Base-by-base conservation (phyloP, 495 filamentous ascomycete species). In the Aspergillus ostianus region DNA sequence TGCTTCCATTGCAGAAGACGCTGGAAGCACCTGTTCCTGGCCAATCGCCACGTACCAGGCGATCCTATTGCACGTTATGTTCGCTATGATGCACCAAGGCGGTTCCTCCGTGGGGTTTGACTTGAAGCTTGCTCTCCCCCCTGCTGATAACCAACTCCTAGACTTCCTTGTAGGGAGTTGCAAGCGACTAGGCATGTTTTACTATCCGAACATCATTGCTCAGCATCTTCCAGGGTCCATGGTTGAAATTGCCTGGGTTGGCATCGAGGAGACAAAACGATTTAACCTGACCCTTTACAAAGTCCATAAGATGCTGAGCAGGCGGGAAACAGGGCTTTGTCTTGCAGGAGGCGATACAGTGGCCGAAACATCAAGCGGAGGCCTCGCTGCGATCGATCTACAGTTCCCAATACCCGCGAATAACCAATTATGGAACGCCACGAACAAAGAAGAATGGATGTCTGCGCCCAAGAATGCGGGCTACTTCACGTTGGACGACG, bases 11-110 rank as follows among this genome's bases (percentile, higher is more conserved):
- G 19, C 17, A 41, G 58, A 66, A 3, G 50, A 49, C 17, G 55
- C 36, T 7, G 55, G 50, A 18, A 62, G 47, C 50, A 19, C 57
- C 41, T 68, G 56, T 23, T 44, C 15, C 23, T 75, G 70, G 70
- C 72, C 70, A 23, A 62, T 73, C 9, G n/a, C 72, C 2, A 68
- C 64, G 13, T 75, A 72, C 46, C 70, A 75, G 54, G 67, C 65
- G n/a, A 69, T 73, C 26, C 46, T 75, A 29, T 47, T 75, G 7
- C 70, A 73, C 29, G 55, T 70, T 6, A 70, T 73, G 12, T 67
- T 69, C 47, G 55, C 65, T 30, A 9, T 66, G 7, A 21, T 70
- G 0, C 21, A 50, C 7, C 56, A 58, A 47, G n/a, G 47, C 21
- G 19, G 21, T 15, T 20, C 19, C n/a, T 3, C 26, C 17, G 5